These are phyloP conservation scores for Erythrobasidium hasegawianum DNA, from an alignment of 1,284 basidiomycete genomes.

Conservation along the genomic window DNA sequence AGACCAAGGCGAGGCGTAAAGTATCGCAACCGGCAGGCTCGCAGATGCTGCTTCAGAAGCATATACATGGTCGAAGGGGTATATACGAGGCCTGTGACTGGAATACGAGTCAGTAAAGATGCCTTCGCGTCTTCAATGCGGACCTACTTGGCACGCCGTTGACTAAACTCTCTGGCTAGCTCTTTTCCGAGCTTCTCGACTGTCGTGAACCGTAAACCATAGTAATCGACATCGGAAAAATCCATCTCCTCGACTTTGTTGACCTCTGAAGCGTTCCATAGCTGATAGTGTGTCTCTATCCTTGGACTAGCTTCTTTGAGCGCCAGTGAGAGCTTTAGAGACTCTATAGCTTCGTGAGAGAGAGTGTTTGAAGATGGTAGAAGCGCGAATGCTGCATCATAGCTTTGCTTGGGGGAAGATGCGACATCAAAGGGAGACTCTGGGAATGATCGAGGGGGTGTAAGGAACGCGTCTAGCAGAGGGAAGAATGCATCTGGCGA, in stretches of 20 bases:
- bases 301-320: slow-evolving; percentile 28
- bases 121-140: not conserved
- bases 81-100: not conserved
- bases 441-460: not conserved
- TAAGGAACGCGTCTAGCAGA: slow-evolving; percentile 15
- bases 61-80: slow-evolving; percentile 32
- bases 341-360: slow-evolving; percentile 2
- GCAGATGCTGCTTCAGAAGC: not conserved
- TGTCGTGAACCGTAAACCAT: not conserved
- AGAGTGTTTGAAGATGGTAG: not conserved
- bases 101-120: not conserved
- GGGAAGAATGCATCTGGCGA: slow-evolving; percentile 29
- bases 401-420: slow-evolving; percentile 5
- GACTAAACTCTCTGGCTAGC: not conserved
- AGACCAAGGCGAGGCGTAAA: slow-evolving; percentile 23
- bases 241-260: not conserved
- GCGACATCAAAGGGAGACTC: slow-evolving; percentile 9
- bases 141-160: not conserved
- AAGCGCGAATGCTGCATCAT: slow-evolving; percentile 13
- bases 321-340: slow-evolving; percentile 30
- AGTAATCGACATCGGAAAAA: not conserved
- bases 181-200: not conserved
- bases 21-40: slow-evolving; percentile 1
- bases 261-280: slow-evolving; percentile 1
- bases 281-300: slow-evolving; percentile 35